Evolutionary conservation across 2,329 filamentous ascomycete genomes (phyloP).

Genomic region (Alternaria triticina): DNA sequence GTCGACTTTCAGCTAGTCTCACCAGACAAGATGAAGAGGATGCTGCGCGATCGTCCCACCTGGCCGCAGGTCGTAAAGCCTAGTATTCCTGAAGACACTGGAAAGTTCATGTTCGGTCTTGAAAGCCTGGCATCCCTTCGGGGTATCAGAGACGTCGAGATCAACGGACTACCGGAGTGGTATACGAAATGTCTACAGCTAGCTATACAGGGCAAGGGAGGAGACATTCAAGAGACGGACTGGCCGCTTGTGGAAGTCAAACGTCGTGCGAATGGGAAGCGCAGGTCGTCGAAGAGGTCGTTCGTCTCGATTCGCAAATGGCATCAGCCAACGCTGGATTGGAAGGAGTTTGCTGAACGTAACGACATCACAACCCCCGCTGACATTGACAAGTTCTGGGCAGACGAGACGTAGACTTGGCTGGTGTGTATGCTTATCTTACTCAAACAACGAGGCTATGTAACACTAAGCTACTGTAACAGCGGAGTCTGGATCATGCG

Average conservation of each 20-base stretch:
- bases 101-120: conserved; percentile 24
- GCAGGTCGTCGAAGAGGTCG: background rate
- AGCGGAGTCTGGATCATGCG: background rate
- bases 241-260: conserved; percentile 23
- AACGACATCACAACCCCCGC: conserved; percentile 21
- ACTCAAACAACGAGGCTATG: background rate
- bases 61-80: background rate
- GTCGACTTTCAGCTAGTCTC: conserved; percentile 2
- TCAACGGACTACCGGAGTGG: conserved; percentile 26
- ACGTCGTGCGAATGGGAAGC: background rate
- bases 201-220: conserved; percentile 28
- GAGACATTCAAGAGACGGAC: conserved; percentile 19
- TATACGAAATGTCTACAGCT: conserved; percentile 26
- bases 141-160: conserved; percentile 23
- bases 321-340: conserved; percentile 29
- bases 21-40: background rate
- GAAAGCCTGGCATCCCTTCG: conserved; percentile 23
- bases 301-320: conserved; percentile 18
- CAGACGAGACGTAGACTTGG: background rate
- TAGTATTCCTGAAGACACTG: background rate
- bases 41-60: background rate
- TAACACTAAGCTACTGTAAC: background rate
- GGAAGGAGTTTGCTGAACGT: conserved; percentile 30
- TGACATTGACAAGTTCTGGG: conserved; percentile 11
- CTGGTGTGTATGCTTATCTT: background rate